Base-by-base conservation (phyloP, 2,329 filamentous ascomycete genomes). In the Alternaria brassicae region DNA sequence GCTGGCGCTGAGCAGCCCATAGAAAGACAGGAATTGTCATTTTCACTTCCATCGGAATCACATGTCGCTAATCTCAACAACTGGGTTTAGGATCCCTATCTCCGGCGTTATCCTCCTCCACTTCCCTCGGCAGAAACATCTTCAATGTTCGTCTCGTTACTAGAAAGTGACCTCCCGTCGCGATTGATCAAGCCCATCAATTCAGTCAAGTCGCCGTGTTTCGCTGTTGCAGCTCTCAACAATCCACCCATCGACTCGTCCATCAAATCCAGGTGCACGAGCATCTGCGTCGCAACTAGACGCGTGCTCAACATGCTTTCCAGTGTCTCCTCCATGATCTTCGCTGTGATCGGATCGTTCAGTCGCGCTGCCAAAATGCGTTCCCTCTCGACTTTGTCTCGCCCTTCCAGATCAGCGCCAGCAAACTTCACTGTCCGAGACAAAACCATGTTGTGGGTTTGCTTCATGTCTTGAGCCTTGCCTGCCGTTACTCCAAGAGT, bases 261-360 rank as follows among this genome's bases (percentile, higher is more conserved):
- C 41, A 68, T 39, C 4, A 19, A 12, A 2, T 36, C 34, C 28
- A 66, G 23, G 12, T 58, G 59, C 13, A 34, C 19, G 7, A 58
- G 34, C 27, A 67, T 59, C 41, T 56, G 25, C 32, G 19, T 41
- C 15, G 67, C 40, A 21, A 49, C 53, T 10, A 15, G 42, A 21
- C 48, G 49, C 21, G 64, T 23, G 15, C 36, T 47, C 27, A 30
- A n/a, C 10, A 57, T 59, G 15, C 63, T 61, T 2, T 56, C 28
- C 7, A 59, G 21, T 2, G 66, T 61, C 27, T 63, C 48, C 28
- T 58, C 40, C 53, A 69, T 70, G 37, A 65, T 61, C 2, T 6
- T n/a, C 12, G 57, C 57, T 9, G 67, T 69, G 2, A 53, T 55
- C 2, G 59, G 51, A 17, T 67, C 49, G 1, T 51, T 55, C 47